Conservation (phyloP, 2,329 filamentous ascomycete species). For the Furcasterigmium sp. region DNA sequence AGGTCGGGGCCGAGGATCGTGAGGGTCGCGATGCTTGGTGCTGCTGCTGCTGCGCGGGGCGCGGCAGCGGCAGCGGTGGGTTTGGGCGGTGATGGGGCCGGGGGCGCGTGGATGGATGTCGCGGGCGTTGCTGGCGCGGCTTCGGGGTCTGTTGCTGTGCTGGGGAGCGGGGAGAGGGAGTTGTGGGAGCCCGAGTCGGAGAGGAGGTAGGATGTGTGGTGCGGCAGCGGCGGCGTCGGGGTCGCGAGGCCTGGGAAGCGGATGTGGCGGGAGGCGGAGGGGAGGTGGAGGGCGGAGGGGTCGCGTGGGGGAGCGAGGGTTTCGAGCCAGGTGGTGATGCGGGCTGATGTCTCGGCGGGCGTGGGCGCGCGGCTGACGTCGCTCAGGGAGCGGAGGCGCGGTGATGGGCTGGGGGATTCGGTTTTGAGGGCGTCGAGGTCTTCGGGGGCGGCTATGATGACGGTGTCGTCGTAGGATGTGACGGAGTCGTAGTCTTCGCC, state of each 20-base stretch:
- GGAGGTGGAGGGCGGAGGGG: background rate
- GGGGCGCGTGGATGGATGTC: background rate
- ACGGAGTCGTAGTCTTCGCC: no score
- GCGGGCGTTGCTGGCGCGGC: background rate
- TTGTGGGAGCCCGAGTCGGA: background rate
- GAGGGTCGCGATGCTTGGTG: background rate
- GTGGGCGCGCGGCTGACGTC: background rate
- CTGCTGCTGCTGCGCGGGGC: background rate
- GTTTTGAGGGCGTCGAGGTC: background rate
- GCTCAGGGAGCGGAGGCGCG: background rate
- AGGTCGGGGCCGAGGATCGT: constrained; percentile 1
- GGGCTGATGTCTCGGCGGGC: background rate
- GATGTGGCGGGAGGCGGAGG: background rate
- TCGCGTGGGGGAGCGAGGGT: background rate
- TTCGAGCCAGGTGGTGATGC: background rate
- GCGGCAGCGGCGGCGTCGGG: background rate
- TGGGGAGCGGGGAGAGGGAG: background rate
- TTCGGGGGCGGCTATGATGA: background rate
- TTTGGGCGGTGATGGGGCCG: background rate
- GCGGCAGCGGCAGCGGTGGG: background rate
- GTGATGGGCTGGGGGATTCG: background rate
- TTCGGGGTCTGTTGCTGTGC: background rate
- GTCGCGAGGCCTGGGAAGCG: background rate
- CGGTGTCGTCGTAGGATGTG: background rate
- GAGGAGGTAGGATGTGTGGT: background rate